Conservation (phyloP, 2,329 filamentous ascomycete genomes). For the Tympanopsis confertula region DNA sequence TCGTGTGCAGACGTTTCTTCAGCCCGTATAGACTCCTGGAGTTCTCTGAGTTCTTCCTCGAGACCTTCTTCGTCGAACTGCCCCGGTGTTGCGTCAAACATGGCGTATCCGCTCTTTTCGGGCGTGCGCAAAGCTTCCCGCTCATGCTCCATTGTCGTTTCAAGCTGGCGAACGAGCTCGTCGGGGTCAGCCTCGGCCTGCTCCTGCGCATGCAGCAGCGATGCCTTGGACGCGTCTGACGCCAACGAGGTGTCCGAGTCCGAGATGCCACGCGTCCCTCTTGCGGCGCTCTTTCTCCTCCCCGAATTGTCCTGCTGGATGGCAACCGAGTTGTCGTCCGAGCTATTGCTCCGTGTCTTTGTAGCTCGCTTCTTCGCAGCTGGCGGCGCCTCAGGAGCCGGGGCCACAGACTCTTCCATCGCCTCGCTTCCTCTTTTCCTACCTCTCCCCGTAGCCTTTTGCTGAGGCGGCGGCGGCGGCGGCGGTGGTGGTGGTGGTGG, state of each 20-base stretch:
- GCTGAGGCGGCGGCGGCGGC: conserved; percentile 1
- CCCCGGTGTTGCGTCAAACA: conserved; percentile 36
- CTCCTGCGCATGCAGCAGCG: conserved; percentile 20
- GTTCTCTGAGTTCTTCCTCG: conserved; percentile 33
- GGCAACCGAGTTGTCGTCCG: conserved; percentile 23
- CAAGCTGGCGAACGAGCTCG: conserved; percentile 53
- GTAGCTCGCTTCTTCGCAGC: conserved; percentile 48
- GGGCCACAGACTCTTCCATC: conserved; percentile 33
- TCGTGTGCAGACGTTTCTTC: too few relatives aligned
- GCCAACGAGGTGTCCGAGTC: conserved; percentile 33
- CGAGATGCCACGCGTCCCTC: conserved; percentile 33
- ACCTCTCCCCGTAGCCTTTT: conserved; percentile 19
- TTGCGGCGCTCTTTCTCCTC: conserved; percentile 16
- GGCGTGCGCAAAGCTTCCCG: conserved; percentile 19
- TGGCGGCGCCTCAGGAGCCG: conserved; percentile 30
- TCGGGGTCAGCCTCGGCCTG: conserved; percentile 41
- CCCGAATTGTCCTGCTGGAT: conserved; percentile 7
- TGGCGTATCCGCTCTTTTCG: conserved; percentile 25
- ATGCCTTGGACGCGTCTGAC: conserved; percentile 31
- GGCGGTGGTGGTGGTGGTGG: conserved; percentile 16
- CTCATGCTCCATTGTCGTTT: conserved; percentile 50
- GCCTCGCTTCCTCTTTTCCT: conserved; percentile 55
- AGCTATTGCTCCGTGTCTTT: conserved; percentile 33
- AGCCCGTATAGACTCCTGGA: too few relatives aligned
- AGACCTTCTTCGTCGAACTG: conserved; percentile 33